A percentile compares a stretch with the other conserved stretches of the same genome.
phyloP scores from a whole-genome alignment of 805 yeast genomes.

The Candida ipomoeae region DNA sequence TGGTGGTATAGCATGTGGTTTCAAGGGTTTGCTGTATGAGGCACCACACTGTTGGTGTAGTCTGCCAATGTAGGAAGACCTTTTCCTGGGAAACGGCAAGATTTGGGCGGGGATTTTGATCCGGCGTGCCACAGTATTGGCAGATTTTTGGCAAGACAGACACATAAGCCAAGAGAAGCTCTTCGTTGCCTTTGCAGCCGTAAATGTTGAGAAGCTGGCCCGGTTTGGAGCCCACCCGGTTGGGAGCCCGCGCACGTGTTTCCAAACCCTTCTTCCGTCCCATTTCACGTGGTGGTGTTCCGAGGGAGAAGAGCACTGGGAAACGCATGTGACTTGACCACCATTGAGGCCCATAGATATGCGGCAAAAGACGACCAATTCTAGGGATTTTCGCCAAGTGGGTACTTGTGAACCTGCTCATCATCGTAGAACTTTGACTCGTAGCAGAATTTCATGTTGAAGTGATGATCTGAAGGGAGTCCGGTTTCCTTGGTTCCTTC shows the following conservation, averaged over 20 bases:
- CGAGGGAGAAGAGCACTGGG: slow-evolving; percentile 57
- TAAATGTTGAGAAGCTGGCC: slow-evolving; percentile 67
- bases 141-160: slow-evolving; percentile 56
- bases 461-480: slow-evolving; percentile 27
- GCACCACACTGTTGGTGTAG: slow-evolving; percentile 37
- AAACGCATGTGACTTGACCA: slow-evolving; percentile 75
- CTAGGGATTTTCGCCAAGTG: slow-evolving; percentile 17
- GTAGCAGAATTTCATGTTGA: slow-evolving; percentile 42
- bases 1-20: too few species aligned
- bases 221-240: slow-evolving; percentile 20
- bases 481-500: too few species aligned
- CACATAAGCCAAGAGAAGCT: slow-evolving; percentile 76
- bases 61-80: slow-evolving; percentile 35
- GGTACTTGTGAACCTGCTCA: slow-evolving; percentile 30
- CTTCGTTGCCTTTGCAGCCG: slow-evolving; percentile 86
- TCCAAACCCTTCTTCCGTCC: slow-evolving; percentile 20
- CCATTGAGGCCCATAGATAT: slow-evolving; percentile 71
- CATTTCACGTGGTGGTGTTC: slow-evolving; percentile 47
- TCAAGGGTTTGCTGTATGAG: too few species aligned
- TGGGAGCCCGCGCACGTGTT: slow-evolving; percentile 17
- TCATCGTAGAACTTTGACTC: slow-evolving; percentile 38
- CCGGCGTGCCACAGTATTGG: slow-evolving; percentile 58
- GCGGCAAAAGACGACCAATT: slow-evolving; percentile 65
- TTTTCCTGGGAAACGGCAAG: slow-evolving; percentile 23
- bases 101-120: slow-evolving; percentile 46